These are phyloP conservation scores for Nissolia schottii DNA, from an alignment of 306 rosid species.

Conservation along the genomic window DNA sequence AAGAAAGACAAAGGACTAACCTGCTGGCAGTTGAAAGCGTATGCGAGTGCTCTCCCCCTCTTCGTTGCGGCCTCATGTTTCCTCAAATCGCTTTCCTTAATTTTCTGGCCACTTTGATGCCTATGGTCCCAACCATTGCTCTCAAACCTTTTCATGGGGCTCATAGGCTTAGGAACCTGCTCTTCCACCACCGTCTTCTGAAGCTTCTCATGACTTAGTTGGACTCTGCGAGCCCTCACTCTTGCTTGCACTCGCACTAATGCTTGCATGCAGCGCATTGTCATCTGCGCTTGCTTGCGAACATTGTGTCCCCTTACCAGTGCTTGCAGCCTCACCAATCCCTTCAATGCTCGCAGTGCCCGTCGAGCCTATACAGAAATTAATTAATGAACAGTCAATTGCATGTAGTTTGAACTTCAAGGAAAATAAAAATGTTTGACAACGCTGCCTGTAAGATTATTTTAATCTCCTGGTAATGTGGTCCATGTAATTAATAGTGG, in stretches of 20 bases:
- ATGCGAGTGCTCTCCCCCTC: too few relatives aligned
- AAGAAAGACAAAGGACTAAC: neutral
- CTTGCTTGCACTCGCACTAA: slow-evolving; percentile 80
- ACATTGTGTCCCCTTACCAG: slow-evolving; percentile 92
- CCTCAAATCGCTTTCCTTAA: too few relatives aligned
- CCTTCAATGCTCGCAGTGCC: slow-evolving; percentile 85
- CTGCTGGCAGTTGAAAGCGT: too few relatives aligned
- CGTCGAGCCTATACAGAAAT: slow-evolving; percentile 73
- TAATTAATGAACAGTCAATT: neutral
- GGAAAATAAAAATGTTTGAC: too few relatives aligned
- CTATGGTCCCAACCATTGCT: too few relatives aligned
- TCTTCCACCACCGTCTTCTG: neutral
- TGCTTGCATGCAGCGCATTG: slow-evolving; percentile 98
- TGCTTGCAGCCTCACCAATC: slow-evolving; percentile 86
- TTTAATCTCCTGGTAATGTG: too few relatives aligned
- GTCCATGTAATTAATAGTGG: too few relatives aligned
- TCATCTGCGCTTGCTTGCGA: slow-evolving; percentile 90
- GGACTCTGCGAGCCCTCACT: slow-evolving; percentile 74
- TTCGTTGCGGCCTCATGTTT: too few relatives aligned
- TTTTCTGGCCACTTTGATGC: too few relatives aligned
- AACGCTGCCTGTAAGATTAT: too few relatives aligned
- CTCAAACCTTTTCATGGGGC: too few relatives aligned
- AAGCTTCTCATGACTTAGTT: slow-evolving; percentile 44
- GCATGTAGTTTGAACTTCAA: too few relatives aligned
- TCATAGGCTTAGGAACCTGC: neutral